phyloP scores from a whole-genome alignment of 2,329 filamentous ascomycete genomes.

The Davidsoniella australis region DNA sequence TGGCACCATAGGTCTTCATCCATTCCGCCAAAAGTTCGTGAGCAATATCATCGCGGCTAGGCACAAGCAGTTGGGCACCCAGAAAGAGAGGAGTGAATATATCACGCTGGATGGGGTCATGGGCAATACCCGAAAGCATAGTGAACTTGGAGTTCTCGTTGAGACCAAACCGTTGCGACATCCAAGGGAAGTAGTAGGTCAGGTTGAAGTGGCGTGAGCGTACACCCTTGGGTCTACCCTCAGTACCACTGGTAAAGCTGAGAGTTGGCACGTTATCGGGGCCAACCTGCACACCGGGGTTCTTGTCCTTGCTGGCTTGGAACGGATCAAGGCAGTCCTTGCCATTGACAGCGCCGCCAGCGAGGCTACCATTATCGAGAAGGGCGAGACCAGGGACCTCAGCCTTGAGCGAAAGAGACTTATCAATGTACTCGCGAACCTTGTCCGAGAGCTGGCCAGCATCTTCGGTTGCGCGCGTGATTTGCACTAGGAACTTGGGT shows the following conservation, averaged over 20 bases:
- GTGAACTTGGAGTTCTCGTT: slow-evolving; percentile 60
- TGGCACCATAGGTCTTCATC: slow-evolving; percentile 60
- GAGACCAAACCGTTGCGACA: slow-evolving; percentile 67
- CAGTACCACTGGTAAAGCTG: slow-evolving; percentile 55
- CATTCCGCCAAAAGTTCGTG: slow-evolving; percentile 79
- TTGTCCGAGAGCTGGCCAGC: slow-evolving; percentile 27
- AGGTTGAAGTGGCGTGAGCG: slow-evolving; percentile 73
- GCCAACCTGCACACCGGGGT: slow-evolving; percentile 61
- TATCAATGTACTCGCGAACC: slow-evolving; percentile 49
- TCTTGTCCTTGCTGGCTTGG: slow-evolving; percentile 31
- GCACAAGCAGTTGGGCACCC: slow-evolving; percentile 62
- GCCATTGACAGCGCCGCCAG: slow-evolving; percentile 50
- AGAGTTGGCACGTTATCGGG: slow-evolving; percentile 71
- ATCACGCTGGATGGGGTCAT: slow-evolving; percentile 40
- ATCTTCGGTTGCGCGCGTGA: slow-evolving; percentile 54
- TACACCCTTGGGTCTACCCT: slow-evolving; percentile 75
- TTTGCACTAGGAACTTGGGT: slow-evolving; percentile 54
- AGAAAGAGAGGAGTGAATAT: slow-evolving; percentile 86
- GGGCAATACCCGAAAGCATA: slow-evolving; percentile 70
- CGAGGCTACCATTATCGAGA: slow-evolving; percentile 49
- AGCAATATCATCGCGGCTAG: slow-evolving; percentile 66
- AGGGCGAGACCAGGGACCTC: slow-evolving; percentile 60
- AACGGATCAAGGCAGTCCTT: slow-evolving; percentile 47
- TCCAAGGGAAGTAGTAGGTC: slow-evolving; percentile 82
- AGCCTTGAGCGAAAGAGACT: slow-evolving; percentile 55